Percentiles rank a stretch among this genome's conserved stretches.
These are phyloP conservation scores for Solioccasus polychromus DNA, from an alignment of 768 basidiomycete species.

Conservation along the genomic window DNA sequence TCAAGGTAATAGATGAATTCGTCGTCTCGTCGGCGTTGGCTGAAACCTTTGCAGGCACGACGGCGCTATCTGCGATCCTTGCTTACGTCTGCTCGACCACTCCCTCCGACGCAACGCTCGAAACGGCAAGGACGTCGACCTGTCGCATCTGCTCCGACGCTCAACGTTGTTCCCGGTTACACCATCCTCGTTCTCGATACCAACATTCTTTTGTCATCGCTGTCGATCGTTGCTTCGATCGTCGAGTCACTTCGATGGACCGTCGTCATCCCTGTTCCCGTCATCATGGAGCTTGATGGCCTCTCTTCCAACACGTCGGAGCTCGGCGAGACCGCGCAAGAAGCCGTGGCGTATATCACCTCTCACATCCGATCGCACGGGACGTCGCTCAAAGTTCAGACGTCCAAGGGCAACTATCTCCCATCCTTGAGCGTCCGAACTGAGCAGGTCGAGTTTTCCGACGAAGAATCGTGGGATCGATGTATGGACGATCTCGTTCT, in stretches of 20 bases:
- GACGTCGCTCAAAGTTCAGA: slow-evolving; percentile 87
- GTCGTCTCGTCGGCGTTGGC: slow-evolving; percentile 3
- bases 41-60: slow-evolving; percentile 50
- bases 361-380: slow-evolving; percentile 72
- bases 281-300: slow-evolving; percentile 97
- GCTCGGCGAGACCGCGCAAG: slow-evolving; percentile 72
- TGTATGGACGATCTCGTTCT: slow-evolving; percentile 96
- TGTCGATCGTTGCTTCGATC: slow-evolving; percentile 67
- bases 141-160: slow-evolving; percentile 35
- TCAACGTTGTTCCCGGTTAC: slow-evolving; percentile 77
- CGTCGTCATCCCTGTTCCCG: slow-evolving; percentile 86
- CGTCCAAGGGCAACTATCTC: slow-evolving; percentile 92
- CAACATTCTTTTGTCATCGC: slow-evolving; percentile 86
- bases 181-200: slow-evolving; percentile 92
- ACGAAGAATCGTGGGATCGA: slow-evolving; percentile 50
- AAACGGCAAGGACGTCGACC: slow-evolving; percentile 28
- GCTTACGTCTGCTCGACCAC: slow-evolving; percentile 46
- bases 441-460: slow-evolving; percentile 76
- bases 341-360: slow-evolving; percentile 74
- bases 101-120: slow-evolving; percentile 25
- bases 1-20: slow-evolving; percentile 60
- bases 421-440: slow-evolving; percentile 76
- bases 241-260: slow-evolving; percentile 85
- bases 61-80: slow-evolving; percentile 70
- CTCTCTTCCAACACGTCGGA: slow-evolving; percentile 60